Evolutionary conservation across 148 eudicot genomes (phyloP), one percentile per base, ranked within the genome.

Genomic region (Fagopyrum tataricum): DNA sequence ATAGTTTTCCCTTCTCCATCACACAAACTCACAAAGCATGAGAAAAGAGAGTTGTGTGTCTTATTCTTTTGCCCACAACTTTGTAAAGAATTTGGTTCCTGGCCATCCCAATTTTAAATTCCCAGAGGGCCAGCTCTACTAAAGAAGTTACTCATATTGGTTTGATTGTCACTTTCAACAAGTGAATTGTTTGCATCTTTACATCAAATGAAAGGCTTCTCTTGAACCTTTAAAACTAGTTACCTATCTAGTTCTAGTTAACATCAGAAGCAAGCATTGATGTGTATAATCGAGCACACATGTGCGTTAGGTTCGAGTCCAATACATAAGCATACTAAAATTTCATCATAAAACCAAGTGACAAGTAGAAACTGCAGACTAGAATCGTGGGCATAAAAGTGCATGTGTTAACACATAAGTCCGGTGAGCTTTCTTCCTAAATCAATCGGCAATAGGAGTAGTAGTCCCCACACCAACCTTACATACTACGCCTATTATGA

Each of bases 51-150:
- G 23, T 52, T 52, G 10, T 1, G 13, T 46, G 20, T n/a, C 56
- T n/a, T 52, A 52, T 52, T 52, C 56, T 17, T 20, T 52, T 52
- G 20, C 56, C 56, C 59, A 53, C 21, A n/a, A 18, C 59, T 53
- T 56, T 56, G 64, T 56, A 61, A 23, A 26, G 67, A 61, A 40
- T 61, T 31, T 61, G 67, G 67, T 61, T 61, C 67, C 40, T 61
- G 67, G 41, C 67, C 67, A 61, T 40, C 26, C 40, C 40, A 61
- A 61, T 13, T 61, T 31, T 15, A 61, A 56, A 23, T 56, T 52
- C 61, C 21, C 51, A 47, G 11, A 52, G 21, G 58, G 53, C 18
- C 53, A 13, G 14, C 53, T 18, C 59, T 58, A 21, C 13, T 21
- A 21, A 21, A 23, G 37, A 11, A 23, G 12, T 4, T 59, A 0